A percentile compares a stretch with the other conserved stretches of the same genome.
Evolutionary conservation across 441 rosid genomes (phyloP).

Genomic region (Corymbia calophylla): DNA sequence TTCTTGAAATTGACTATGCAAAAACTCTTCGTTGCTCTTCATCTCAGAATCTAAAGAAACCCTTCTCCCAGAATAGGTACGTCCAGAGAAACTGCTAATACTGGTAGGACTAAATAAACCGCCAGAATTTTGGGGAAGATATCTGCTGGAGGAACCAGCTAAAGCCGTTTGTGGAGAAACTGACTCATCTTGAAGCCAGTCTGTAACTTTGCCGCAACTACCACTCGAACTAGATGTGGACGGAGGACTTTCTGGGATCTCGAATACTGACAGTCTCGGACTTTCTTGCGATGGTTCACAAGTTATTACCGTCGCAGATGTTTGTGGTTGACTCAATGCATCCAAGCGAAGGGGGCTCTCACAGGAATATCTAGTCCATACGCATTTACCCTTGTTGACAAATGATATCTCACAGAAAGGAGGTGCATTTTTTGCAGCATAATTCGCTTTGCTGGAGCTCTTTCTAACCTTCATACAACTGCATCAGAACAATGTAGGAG

Average conservation of each 20-base stretch:
- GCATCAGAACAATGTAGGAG: constrained; percentile 9
- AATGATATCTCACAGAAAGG: constrained; percentile 55
- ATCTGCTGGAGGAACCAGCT: constrained; percentile 12
- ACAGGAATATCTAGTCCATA: constrained; percentile 52
- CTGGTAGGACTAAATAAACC: constrained; percentile 15
- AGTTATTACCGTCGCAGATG: constrained; percentile 7
- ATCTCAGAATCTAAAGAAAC: constrained; percentile 25
- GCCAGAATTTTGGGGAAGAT: constrained; percentile 1
- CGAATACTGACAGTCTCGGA: constrained; percentile 1
- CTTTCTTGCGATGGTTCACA: constrained; percentile 17
- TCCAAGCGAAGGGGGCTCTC: constrained; percentile 13
- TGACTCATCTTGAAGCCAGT: constrained; percentile 21
- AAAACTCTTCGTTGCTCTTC: constrained; percentile 22
- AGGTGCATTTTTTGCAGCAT: constrained; percentile 41
- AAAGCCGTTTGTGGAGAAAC: constrained; percentile 3
- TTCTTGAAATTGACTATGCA: constrained; percentile 21
- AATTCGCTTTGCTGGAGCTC: constrained; percentile 39
- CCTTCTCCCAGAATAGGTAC: constrained; percentile 20
- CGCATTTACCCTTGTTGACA: constrained; percentile 48
- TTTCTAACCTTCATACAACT: constrained; percentile 50
- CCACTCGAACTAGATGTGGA: constrained; percentile 18
- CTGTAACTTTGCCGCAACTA: constrained; percentile 9
- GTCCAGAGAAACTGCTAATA: constrained; percentile 11
- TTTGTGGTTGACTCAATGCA: background rate
- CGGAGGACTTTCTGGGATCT: constrained; percentile 2